A percentile compares a stretch with the other conserved stretches of the same genome.
Evolutionary conservation across 768 basidiomycete genomes (phyloP).

Genomic region (Boletus bicolor): DNA sequence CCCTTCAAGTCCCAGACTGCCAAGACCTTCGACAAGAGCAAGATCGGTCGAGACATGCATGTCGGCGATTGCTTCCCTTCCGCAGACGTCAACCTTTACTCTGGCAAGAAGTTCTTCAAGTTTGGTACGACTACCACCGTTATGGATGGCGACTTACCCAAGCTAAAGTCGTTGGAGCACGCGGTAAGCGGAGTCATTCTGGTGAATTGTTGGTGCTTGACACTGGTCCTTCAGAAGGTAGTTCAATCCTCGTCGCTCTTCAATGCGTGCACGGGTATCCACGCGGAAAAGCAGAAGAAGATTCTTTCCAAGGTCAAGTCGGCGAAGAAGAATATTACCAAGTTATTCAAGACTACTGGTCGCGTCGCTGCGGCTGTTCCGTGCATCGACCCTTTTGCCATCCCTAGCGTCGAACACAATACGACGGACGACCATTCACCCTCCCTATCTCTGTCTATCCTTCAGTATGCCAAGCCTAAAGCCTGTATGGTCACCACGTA

Average conservation of each 20-base stretch:
- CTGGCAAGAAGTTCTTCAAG: slow-evolving; percentile 9
- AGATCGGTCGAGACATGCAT: neutral
- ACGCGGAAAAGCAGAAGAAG: slow-evolving; percentile 4
- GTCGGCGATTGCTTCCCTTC: neutral
- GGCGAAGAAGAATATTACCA: slow-evolving; percentile 13
- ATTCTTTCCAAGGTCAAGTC: slow-evolving; percentile 11
- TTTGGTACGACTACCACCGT: slow-evolving; percentile 1
- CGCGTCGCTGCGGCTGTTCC: neutral
- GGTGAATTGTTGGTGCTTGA: neutral
- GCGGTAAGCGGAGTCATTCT: slow-evolving; percentile 1
- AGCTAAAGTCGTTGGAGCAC: neutral
- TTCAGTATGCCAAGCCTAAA: neutral
- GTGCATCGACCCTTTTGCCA: neutral
- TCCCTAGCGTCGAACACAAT: neutral
- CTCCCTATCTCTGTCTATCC: neutral
- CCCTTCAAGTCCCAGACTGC: slow-evolving; percentile 12
- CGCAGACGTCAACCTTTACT: neutral
- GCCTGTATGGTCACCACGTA: neutral
- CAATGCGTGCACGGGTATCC: neutral
- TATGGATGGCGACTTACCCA: neutral
- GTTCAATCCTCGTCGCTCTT: neutral
- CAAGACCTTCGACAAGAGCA: slow-evolving; percentile 5
- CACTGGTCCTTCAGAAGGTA: neutral
- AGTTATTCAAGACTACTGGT: slow-evolving; percentile 13
- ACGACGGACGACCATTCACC: neutral